Percentiles rank a stretch among this genome's conserved stretches.
phyloP scores from a whole-genome alignment of 2,329 filamentous ascomycete genomes.

The Stylonectria norvegica region DNA sequence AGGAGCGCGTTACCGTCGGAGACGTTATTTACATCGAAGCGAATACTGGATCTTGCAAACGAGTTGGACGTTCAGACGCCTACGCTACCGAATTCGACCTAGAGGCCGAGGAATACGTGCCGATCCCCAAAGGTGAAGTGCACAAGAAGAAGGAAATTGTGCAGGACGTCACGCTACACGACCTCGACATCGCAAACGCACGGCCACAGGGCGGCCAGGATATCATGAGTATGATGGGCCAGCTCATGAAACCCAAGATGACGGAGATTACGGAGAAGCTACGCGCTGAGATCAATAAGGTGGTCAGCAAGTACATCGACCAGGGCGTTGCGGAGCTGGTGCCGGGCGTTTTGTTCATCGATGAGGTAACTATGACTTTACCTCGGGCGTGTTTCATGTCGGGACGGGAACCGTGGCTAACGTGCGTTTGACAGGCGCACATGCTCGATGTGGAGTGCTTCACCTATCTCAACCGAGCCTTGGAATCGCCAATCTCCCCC shows the following conservation, averaged over 20 bases:
- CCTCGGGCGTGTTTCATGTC: slow-evolving; percentile 9
- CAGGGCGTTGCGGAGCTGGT: slow-evolving; percentile 96
- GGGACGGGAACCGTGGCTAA: slow-evolving; percentile 21
- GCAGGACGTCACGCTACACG: slow-evolving; percentile 95
- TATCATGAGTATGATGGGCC: slow-evolving; percentile 99
- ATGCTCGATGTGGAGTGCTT: slow-evolving; percentile 99
- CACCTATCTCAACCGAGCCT: slow-evolving; percentile 96
- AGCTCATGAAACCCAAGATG: slow-evolving; percentile 99
- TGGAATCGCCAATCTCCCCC: slow-evolving; percentile 90
- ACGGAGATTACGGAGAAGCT: slow-evolving; percentile 99
- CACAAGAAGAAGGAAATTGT: slow-evolving; percentile 99
- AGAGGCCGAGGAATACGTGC: slow-evolving; percentile 98
- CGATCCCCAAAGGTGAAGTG: slow-evolving; percentile 96
- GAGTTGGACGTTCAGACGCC: slow-evolving; percentile 91
- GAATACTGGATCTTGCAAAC: slow-evolving; percentile 96
- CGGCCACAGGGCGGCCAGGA: slow-evolving; percentile 95
- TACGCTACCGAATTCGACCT: slow-evolving; percentile 98
- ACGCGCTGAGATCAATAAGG: slow-evolving; percentile 95
- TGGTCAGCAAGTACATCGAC: slow-evolving; percentile 98
- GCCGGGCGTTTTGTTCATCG: slow-evolving; percentile 97
- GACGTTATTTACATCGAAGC: slow-evolving; percentile 99
- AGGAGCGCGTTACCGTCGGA: slow-evolving; percentile 91
- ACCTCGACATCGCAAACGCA: slow-evolving; percentile 93
- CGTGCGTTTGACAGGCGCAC: slow-evolving; percentile 65
- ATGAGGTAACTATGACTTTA: slow-evolving; percentile 68